phyloP scores from a whole-genome alignment of 1,284 basidiomycete species.

The Microbotryum lychnidis-dioicae region DNA sequence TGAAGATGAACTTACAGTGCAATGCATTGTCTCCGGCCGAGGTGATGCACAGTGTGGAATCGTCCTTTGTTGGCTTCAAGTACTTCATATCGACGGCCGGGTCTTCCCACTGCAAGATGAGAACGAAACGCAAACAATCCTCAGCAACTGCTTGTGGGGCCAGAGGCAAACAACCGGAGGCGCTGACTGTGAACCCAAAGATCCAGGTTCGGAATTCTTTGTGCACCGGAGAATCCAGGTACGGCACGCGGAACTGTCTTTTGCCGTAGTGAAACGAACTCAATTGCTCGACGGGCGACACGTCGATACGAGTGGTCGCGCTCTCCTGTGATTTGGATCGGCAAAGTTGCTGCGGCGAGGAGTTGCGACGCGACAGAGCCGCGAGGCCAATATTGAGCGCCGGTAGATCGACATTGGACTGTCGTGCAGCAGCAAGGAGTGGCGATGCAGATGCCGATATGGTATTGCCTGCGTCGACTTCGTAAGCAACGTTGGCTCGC shows the following conservation, averaged over 20 bases:
- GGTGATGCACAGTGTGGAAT: slow-evolving; percentile 67
- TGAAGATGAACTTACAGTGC: slow-evolving; percentile 46
- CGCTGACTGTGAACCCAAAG: slow-evolving; percentile 8
- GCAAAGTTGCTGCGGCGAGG: slow-evolving; percentile 12
- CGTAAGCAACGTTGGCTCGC: slow-evolving; percentile 55
- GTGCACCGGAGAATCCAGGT: slow-evolving; percentile 63
- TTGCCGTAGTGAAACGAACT: slow-evolving; percentile 67
- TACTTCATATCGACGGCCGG: slow-evolving; percentile 66
- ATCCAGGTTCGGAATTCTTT: slow-evolving; percentile 55
- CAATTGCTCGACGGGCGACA: slow-evolving; percentile 26
- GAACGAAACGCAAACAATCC: slow-evolving; percentile 41
- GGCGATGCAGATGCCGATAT: slow-evolving; percentile 45
- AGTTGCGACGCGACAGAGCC: slow-evolving; percentile 37
- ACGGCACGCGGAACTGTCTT: slow-evolving; percentile 56
- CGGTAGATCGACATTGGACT: slow-evolving; percentile 10
- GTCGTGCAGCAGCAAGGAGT: slow-evolving; percentile 37
- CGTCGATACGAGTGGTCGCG: slow-evolving; percentile 27
- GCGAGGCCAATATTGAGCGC: slow-evolving; percentile 22
- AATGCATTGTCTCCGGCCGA: slow-evolving; percentile 74
- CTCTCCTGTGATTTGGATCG: slow-evolving; percentile 13
- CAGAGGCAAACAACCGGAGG: neutral
- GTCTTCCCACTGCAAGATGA: slow-evolving; percentile 64
- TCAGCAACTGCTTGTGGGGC: neutral
- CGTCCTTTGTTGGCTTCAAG: slow-evolving; percentile 54
- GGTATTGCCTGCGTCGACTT: slow-evolving; percentile 61